phyloP scores from a whole-genome alignment of 1,139 yeast species.

The Taphrina sp. region DNA sequence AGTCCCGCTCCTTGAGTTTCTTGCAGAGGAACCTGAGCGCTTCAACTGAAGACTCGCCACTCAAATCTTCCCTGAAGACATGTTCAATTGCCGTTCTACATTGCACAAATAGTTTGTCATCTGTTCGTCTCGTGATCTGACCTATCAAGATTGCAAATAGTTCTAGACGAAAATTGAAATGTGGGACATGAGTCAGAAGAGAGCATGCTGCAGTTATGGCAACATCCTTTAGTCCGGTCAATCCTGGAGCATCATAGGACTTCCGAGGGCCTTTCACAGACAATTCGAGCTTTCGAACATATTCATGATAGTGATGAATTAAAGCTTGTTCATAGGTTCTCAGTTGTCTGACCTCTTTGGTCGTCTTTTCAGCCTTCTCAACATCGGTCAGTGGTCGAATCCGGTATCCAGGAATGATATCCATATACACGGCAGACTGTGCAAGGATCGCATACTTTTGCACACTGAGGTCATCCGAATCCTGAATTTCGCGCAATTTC shows the following conservation, averaged over 20 bases:
- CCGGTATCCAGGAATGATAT: conserved; percentile 75
- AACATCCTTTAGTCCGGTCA: conserved; percentile 53
- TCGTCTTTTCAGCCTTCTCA: conserved; percentile 72
- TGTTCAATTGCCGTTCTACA: conserved; percentile 67
- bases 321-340: conserved; percentile 78
- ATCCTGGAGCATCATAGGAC: conserved; percentile 38
- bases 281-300: conserved; percentile 54
- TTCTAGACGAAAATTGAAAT: conserved; percentile 77
- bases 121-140: conserved; percentile 55
- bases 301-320: conserved; percentile 66
- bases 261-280: conserved; percentile 17
- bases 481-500: conserved; percentile 55
- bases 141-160: conserved; percentile 65
- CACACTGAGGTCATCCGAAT: conserved; percentile 53
- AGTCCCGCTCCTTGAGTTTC: conserved; percentile 70
- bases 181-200: conserved; percentile 63
- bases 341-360: conserved; percentile 73
- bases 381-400: conserved; percentile 77
- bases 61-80: conserved; percentile 64
- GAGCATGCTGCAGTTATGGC: conserved; percentile 80
- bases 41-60: conserved; percentile 79
- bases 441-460: conserved; percentile 75
- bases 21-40: conserved; percentile 65
- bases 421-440: conserved; percentile 77
- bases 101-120: conserved; percentile 53